Percentiles rank a stretch among this genome's conserved stretches.
These are phyloP conservation scores for Bacidia rubella DNA, from an alignment of 495 filamentous ascomycete species.

Conservation along the genomic window DNA sequence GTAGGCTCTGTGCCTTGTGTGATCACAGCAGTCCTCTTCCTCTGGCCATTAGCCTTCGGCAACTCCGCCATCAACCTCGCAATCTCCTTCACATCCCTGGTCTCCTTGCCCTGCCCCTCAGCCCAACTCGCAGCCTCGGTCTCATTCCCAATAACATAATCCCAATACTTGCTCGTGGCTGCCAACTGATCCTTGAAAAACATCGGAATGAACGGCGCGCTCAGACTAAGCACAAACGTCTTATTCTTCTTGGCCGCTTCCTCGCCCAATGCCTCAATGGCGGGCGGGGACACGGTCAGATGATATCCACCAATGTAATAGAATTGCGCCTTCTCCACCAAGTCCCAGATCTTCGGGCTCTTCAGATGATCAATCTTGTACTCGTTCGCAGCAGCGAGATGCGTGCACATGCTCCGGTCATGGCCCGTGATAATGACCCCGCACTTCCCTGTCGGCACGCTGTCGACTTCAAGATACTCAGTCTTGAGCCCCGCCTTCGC, in stretches of 20 bases:
- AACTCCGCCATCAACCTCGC: slow-evolving; percentile 72
- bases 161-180: slow-evolving; percentile 73
- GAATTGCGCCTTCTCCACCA: slow-evolving; percentile 73
- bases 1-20: slow-evolving; percentile 90
- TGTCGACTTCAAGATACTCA: slow-evolving; percentile 81
- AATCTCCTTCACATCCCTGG: slow-evolving; percentile 73
- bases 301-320: slow-evolving; percentile 94
- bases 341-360: slow-evolving; percentile 75
- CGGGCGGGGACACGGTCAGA: slow-evolving; percentile 77
- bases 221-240: slow-evolving; percentile 77
- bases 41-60: slow-evolving; percentile 76
- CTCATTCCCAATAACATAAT: slow-evolving; percentile 96
- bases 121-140: slow-evolving; percentile 80
- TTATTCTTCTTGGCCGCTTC: slow-evolving; percentile 83
- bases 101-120: slow-evolving; percentile 55
- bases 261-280: slow-evolving; percentile 75
- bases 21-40: slow-evolving; percentile 71
- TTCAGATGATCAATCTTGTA: slow-evolving; percentile 93
- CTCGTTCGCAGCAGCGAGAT: slow-evolving; percentile 90
- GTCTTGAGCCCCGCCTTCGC: slow-evolving; percentile 73
- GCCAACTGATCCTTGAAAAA: slow-evolving; percentile 97
- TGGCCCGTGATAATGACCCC: slow-evolving; percentile 93
- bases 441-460: slow-evolving; percentile 77
- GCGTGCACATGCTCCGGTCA: slow-evolving; percentile 85
- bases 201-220: slow-evolving; percentile 87